Percentiles rank a stretch among this genome's conserved stretches.
Conservation (phyloP, 768 basidiomycete species). For the Roridomyces roridus region DNA sequence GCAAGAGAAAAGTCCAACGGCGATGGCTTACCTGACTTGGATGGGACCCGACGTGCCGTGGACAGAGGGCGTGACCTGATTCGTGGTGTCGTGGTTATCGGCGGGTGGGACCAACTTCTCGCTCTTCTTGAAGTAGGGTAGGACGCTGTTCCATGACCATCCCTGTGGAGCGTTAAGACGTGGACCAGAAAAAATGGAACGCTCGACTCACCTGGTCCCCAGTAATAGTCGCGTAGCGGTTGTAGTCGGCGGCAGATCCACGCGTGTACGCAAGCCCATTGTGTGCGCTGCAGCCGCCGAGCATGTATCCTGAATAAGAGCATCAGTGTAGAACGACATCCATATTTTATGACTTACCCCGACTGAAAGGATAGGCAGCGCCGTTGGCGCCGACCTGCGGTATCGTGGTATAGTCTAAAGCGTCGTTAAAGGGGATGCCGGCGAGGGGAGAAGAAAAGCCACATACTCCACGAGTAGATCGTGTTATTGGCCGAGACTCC, state of each 20-base stretch:
- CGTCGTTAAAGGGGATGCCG: too few species aligned
- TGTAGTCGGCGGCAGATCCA: slow-evolving; percentile 34
- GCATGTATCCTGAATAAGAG: slow-evolving; percentile 8
- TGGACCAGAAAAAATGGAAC: slow-evolving; percentile 31
- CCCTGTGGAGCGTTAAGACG: neutral
- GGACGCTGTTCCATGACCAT: too few species aligned
- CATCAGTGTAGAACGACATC: neutral
- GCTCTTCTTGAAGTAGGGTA: slow-evolving; percentile 25
- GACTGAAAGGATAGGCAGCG: neutral
- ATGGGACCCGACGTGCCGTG: slow-evolving; percentile 33
- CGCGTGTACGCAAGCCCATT: slow-evolving; percentile 27
- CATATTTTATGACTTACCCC: neutral
- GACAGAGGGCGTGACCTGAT: slow-evolving; percentile 33
- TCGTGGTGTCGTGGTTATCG: slow-evolving; percentile 35
- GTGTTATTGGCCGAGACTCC: neutral
- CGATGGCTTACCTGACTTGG: too few species aligned
- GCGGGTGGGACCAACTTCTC: slow-evolving; percentile 33
- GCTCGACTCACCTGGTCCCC: slow-evolving; percentile 32
- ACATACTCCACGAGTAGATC: slow-evolving; percentile 2
- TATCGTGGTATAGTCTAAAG: neutral
- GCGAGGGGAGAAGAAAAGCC: too few species aligned
- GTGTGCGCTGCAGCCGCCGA: slow-evolving; percentile 10
- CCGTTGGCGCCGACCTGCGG: neutral
- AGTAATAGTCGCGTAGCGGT: slow-evolving; percentile 30
- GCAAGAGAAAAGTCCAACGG: too few species aligned